Evolutionary conservation across 2,329 filamentous ascomycete genomes (phyloP).

Genomic region (Botrytis porri): DNA sequence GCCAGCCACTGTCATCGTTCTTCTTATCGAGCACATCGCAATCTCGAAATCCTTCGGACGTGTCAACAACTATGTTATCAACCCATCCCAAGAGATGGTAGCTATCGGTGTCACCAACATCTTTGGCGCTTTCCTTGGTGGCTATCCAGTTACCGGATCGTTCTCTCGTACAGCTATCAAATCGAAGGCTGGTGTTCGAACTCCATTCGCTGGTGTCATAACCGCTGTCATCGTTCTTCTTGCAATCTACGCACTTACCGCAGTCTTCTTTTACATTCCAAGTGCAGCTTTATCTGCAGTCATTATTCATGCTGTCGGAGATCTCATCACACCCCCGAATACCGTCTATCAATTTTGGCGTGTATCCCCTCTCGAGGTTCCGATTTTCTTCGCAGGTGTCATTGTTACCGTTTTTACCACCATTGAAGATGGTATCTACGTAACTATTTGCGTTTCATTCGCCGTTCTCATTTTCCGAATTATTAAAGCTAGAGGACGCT

Average conservation of each 20-base stretch:
- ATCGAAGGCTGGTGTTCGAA: conserved; percentile 91
- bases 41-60: conserved; percentile 96
- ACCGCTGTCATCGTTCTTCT: conserved; percentile 82
- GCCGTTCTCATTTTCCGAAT: conserved; percentile 80
- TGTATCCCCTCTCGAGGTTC: conserved; percentile 82
- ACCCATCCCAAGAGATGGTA: conserved; percentile 93
- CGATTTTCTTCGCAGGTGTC: conserved; percentile 93
- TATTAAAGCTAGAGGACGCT: conserved; percentile 76
- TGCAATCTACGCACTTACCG: conserved; percentile 83
- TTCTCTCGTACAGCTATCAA: conserved; percentile 97
- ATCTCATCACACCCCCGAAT: conserved; percentile 87
- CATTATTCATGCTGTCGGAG: conserved; percentile 93
- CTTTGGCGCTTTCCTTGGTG: conserved; percentile 86
- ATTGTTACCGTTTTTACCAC: conserved; percentile 81
- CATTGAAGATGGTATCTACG: conserved; percentile 92
- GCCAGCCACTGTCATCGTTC: conserved; percentile 85
- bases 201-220: conserved; percentile 84
- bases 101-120: conserved; percentile 90
- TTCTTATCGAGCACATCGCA: conserved; percentile 94
- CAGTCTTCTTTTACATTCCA: conserved; percentile 92
- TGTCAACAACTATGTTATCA: conserved; percentile 93
- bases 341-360: conserved; percentile 94
- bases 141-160: conserved; percentile 88
- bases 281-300: conserved; percentile 77
- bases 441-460: conserved; percentile 73